These are phyloP conservation scores for Xylariales sp. DNA, from an alignment of 2,329 filamentous ascomycete species.

Conservation along the genomic window DNA sequence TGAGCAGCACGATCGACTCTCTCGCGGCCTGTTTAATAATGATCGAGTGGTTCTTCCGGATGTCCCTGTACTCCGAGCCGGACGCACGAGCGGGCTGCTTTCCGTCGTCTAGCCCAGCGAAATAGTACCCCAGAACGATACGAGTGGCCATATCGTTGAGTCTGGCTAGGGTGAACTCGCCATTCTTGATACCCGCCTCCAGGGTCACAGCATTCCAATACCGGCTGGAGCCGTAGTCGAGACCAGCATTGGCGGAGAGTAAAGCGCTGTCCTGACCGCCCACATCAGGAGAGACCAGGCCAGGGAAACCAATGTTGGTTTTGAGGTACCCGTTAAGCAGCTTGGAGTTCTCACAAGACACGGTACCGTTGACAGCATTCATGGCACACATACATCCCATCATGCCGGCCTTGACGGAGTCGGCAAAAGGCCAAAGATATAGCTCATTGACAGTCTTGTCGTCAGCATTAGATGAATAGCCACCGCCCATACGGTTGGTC, in stretches of 20 bases:
- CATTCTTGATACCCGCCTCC: constrained; percentile 6
- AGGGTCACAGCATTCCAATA: constrained; percentile 5
- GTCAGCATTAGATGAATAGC: constrained; percentile 2
- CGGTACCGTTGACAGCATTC: constrained; percentile 3
- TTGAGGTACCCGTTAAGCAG: constrained; percentile 5
- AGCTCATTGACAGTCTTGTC: constrained; percentile 5
- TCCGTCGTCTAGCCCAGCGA: constrained; percentile 8
- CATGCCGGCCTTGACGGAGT: constrained; percentile 1
- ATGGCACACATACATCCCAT: constrained; percentile 4
- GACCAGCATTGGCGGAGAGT: constrained; percentile 3
- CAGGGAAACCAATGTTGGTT: constrained; percentile 2
- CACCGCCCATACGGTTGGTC: constrained; percentile 1
- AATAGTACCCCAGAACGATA: constrained; percentile 12
- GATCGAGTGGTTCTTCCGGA: constrained; percentile 10
- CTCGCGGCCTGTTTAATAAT: constrained; percentile 10
- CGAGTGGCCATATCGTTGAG: constrained; percentile 13
- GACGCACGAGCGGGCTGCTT: constrained; percentile 3
- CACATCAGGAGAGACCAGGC: constrained; percentile 2
- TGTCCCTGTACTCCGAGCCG: constrained; percentile 7
- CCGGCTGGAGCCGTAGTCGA: constrained; percentile 1
- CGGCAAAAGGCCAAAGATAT: constrained; percentile 4
- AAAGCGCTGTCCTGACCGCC: neutral
- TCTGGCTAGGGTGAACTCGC: constrained; percentile 9
- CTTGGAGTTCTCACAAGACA: constrained; percentile 1
- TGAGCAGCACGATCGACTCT: constrained; percentile 59